Evolutionary conservation across 176 grass and related monocot genomes (phyloP), one percentile per base, ranked within the genome.

Genomic region (Saccharum spontaneum): DNA sequence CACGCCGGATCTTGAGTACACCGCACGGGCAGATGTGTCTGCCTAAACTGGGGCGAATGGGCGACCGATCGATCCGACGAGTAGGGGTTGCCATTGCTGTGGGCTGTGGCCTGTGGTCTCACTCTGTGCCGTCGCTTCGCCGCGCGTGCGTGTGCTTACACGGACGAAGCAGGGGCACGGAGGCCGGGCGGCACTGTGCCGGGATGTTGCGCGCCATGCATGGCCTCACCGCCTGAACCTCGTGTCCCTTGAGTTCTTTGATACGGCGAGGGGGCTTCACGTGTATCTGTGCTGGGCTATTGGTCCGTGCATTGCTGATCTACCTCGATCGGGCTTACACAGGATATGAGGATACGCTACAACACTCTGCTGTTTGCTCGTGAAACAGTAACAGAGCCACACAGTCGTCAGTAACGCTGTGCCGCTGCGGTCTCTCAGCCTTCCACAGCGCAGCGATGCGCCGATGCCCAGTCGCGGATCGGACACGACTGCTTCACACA

Each of bases 1-100:
- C 30, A 30, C 6, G 31, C 33, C 73, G 43, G 73, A 84, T 84
- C 71, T 76, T 6, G 14, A 30, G 69, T 62, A 49, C 81, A 9
- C 22, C 30, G 39, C 57, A 20, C 59, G 28, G 41, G 59, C 10
- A 33, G 3, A 26, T 11, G 18, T 75, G 70, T 17, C 59, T 74
- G 39, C 57, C 40, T 57, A 36, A 64, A 75, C 55, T 10, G 14
- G 23, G 49, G 23, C 33, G 33, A 33, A 2, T 33, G 33, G 33
- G 10, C 18, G 79, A 31, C 43, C 10, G 40, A 8, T 8, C 40
- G 79, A 81, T 81, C 33, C 22, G 46, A 37, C 41, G 78, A 17
- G 10, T 34, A 7, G 1, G 14, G 17, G 78, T 67, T 18, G 59
- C 14, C 15, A 8, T 1, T 1, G 2, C 16, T 10, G 26, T 52